A percentile compares a stretch with the other conserved stretches of the same genome.
Evolutionary conservation across 257 asterid species (phyloP).

Genomic region (Lithospermum erythrorhizon): DNA sequence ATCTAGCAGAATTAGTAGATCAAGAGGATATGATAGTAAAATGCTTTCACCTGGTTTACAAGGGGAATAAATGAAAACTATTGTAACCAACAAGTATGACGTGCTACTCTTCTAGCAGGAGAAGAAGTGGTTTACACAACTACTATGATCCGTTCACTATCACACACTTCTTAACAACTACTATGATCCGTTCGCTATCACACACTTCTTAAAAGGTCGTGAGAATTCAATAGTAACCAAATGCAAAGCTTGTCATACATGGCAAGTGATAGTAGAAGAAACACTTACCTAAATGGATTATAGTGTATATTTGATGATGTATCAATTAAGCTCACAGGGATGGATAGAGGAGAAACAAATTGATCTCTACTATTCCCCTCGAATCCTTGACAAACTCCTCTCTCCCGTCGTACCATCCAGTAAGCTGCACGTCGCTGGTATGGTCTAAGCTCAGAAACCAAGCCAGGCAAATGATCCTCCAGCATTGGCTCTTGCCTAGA

Average conservation of each 20-base stretch:
- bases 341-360: constrained; percentile 62
- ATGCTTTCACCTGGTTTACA: too few species aligned
- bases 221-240: not conserved
- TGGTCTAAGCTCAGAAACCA: constrained; percentile 89
- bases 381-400: constrained; percentile 31
- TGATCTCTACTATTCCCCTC: constrained; percentile 34
- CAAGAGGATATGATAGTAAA: too few species aligned
- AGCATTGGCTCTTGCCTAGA: constrained; percentile 71
- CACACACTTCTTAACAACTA: too few species aligned
- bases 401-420: constrained; percentile 96
- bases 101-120: too few species aligned
- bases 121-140: too few species aligned
- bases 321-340: constrained; percentile 62
- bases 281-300: constrained; percentile 84
- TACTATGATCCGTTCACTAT: too few species aligned
- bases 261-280: constrained; percentile 8
- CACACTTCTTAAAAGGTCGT: too few species aligned
- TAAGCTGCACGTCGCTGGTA: constrained; percentile 94
- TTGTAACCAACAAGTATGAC: too few species aligned
- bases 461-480: constrained; percentile 53
- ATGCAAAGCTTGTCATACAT: not conserved
- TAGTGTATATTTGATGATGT: constrained; percentile 57
- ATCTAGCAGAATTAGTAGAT: too few species aligned
- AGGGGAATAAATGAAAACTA: too few species aligned
- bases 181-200: too few species aligned